Evolutionary conservation across 2,329 filamentous ascomycete species (phyloP), one percentile per base, ranked within the genome.

Genomic region (Endocalyx cinctus): DNA sequence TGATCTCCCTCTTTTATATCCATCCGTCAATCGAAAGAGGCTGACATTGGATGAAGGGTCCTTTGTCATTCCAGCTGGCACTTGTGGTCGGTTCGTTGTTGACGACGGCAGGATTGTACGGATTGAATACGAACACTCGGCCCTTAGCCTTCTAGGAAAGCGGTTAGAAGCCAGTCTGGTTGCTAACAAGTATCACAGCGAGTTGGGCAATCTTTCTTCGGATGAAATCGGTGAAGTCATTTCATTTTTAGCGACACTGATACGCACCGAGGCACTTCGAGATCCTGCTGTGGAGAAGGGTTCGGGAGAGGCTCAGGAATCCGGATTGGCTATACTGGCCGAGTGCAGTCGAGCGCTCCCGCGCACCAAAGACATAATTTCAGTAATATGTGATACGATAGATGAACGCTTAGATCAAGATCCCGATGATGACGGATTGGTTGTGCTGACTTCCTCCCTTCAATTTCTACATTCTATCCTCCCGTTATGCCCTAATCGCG

Each of bases 311-410:
- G 38, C 35, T 17, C 35, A 51, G 38, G 48, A 64, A 35, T 48
- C 57, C 4, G 63, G 64, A 1, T 43, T 74, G 17, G 64, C 67
- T 15, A 61, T 84, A 10, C 55, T 84, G 20, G 68, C 73, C 22
- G 76, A 79, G 63, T 71, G 69, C 44, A 76, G 67, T 58, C 77
- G 64, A 54, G 74, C 57, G 41, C 66, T 69, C 43, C 63, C 63
- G 16, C 67, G 74, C 22, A 79, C 74, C 35, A 75, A 70, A 42
- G 90, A 96, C 55, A 82, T 97, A 33, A 74, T 94, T 33, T 79
- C 77, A 10, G 76, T 96, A 26, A 67, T 97, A 17, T 84, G 88
- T 46, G 84, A 94, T 41, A 86, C 90, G 2, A 82, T 97, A 47
- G 92, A 97, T 46, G 71, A 71, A 37, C 70, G 74, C 34, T 69